These are phyloP conservation scores for Aspergillus tanneri DNA, from an alignment of 2,329 filamentous ascomycete genomes.

Conservation along the genomic window DNA sequence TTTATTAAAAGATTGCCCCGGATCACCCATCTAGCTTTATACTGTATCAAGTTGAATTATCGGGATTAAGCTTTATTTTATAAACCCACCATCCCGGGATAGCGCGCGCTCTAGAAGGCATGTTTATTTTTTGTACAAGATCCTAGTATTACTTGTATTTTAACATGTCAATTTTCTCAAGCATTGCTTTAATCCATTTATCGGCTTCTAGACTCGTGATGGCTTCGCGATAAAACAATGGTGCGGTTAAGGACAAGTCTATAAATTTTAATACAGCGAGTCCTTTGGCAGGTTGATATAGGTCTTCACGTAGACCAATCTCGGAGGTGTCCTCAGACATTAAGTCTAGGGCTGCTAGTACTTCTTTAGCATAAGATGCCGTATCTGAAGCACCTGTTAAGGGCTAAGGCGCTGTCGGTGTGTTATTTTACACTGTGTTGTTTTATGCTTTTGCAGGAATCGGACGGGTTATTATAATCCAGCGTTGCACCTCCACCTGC, in stretches of 20 bases:
- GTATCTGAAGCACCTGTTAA: too few relatives aligned
- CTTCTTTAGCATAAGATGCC: neutral
- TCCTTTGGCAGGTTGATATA: conserved; percentile 1
- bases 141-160: neutral
- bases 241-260: neutral
- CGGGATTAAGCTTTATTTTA: neutral
- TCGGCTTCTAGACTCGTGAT: neutral
- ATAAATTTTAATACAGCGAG: neutral
- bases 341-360: too few relatives aligned
- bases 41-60: conserved; percentile 1
- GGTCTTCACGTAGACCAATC: too few relatives aligned
- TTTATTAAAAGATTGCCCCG: neutral
- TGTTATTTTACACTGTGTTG: too few relatives aligned
- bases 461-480: neutral
- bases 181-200: neutral
- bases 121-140: neutral
- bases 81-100: conserved; percentile 1
- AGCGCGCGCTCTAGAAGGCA: conserved; percentile 1
- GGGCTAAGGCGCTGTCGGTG: neutral
- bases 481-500: neutral
- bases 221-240: neutral
- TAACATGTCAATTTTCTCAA: neutral
- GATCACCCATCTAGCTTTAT: conserved; percentile 1
- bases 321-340: too few relatives aligned
- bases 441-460: neutral